A percentile compares a stretch with the other conserved stretches of the same genome.
Evolutionary conservation across 2,329 filamentous ascomycete species (phyloP).

Genomic region (Cryphonectria nitschkei): DNA sequence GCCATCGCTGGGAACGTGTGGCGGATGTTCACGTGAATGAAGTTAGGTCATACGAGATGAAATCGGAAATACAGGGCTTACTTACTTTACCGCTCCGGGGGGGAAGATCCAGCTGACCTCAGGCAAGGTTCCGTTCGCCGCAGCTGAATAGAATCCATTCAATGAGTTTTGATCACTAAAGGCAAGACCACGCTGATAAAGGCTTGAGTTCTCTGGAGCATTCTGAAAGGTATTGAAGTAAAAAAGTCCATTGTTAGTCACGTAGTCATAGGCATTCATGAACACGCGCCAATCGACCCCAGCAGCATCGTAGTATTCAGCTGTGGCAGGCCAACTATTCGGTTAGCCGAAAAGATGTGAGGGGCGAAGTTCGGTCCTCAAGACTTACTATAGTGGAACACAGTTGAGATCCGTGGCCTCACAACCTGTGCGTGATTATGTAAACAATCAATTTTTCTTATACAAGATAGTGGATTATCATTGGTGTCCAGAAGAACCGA

Average conservation of each 20-base stretch:
- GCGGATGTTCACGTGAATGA: constrained; percentile 49
- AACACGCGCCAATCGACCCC: constrained; percentile 55
- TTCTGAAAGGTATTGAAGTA: constrained; percentile 58
- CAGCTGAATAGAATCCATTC: constrained; percentile 53
- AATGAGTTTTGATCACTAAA: constrained; percentile 46
- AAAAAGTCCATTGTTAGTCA: constrained; percentile 57
- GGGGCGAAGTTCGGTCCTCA: too few relatives aligned
- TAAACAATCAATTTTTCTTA: too few relatives aligned
- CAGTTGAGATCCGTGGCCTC: constrained; percentile 50
- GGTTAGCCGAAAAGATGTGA: background rate
- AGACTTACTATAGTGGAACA: constrained; percentile 49
- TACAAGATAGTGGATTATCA: background rate
- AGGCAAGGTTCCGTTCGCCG: constrained; percentile 54
- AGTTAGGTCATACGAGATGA: too few relatives aligned
- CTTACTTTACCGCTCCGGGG: constrained; percentile 48
- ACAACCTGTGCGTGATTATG: constrained; percentile 38
- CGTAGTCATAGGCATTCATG: constrained; percentile 52
- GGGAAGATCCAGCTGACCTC: constrained; percentile 56
- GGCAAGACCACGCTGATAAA: constrained; percentile 51
- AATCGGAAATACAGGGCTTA: background rate
- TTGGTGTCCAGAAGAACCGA: constrained; percentile 26
- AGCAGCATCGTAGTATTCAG: constrained; percentile 51
- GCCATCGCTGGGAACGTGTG: constrained; percentile 56
- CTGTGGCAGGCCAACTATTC: constrained; percentile 52
- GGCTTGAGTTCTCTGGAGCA: constrained; percentile 43